Evolutionary conservation across 257 asterid species (phyloP), one percentile per base, ranked within the genome.

Genomic region (Voacanga thouarsii): DNA sequence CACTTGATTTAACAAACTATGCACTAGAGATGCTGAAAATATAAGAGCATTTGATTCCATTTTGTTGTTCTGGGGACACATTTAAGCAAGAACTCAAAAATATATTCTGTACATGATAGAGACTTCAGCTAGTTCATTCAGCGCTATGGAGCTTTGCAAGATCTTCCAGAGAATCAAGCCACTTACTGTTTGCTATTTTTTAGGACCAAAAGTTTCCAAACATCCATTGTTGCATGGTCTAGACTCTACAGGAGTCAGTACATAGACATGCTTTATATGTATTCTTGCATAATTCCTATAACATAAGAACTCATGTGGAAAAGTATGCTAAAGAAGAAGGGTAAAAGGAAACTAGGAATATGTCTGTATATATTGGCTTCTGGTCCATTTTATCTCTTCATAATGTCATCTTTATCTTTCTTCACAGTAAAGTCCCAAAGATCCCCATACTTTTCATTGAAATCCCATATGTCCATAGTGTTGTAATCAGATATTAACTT

Each of bases 381-480:
- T 51, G 15, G 30, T 71, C 68, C 53, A 12, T 44, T 78, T 82
- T 68, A 87, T 85, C 92, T 90, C 89, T 92, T 90, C 73, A 79
- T 82, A 57, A 92, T 92, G 73, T 89, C 89, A 23, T 87, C 92
- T 12, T 83, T 87, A 23, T 87, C 92, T 12, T 83, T 87, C 63
- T 76, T 86, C 1, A 94, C 69, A 5, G 97, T 94, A 87, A 94
- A 92, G 84, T 94, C 98, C 97, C 96, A 92, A 6, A 94, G 45
- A 55, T 94, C 98, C 0, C 94, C 95, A 66, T 92, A 94, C 72
- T 94, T 94, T 89, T 92, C 91, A 69, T 92, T 94, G 87, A 94
- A 94, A 76, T 94, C 98, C 97, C 98, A 94, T 21, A 89, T 87
- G 75, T 90, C 90, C 98, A 94, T 94, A 6, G 96, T 86, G 87